Percentiles rank a stretch among this genome's conserved stretches.
These are phyloP conservation scores for Globisporangium cylindrosporum DNA, from an alignment of 352 stramenopile genomes.

Conservation along the genomic window DNA sequence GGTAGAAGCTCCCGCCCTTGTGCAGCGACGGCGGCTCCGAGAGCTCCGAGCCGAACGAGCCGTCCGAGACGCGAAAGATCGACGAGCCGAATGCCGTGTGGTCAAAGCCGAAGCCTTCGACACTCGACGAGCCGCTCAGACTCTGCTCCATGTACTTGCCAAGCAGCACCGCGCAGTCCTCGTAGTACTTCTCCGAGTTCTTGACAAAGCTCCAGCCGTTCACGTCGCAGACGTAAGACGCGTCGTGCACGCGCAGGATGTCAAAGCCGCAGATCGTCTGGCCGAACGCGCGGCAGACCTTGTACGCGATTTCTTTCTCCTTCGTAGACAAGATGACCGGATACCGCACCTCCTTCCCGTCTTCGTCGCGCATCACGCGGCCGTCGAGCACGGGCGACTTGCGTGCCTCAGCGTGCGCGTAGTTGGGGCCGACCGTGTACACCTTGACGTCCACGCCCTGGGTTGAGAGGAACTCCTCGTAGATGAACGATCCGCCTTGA, in stretches of 20 bases:
- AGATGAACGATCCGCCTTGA: constrained; percentile 91
- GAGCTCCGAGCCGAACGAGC: constrained; percentile 43
- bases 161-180: constrained; percentile 96
- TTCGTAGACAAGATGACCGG: constrained; percentile 97
- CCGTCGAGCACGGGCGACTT: constrained; percentile 99
- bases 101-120: constrained; percentile 49
- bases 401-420: constrained; percentile 98
- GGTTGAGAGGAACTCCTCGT: constrained; percentile 98
- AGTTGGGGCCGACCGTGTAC: constrained; percentile 98
- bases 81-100: constrained; percentile 55
- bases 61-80: constrained; percentile 57
- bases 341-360: constrained; percentile 99
- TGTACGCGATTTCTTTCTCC: constrained; percentile 98
- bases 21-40: constrained; percentile 50
- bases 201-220: constrained; percentile 99
- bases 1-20: constrained; percentile 16
- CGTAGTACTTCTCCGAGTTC: constrained; percentile 99
- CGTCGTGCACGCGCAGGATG: constrained; percentile 92
- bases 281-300: constrained; percentile 74
- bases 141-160: constrained; percentile 74
- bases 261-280: constrained; percentile 99
- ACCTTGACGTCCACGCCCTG: constrained; percentile 99
- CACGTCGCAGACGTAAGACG: constrained; percentile 98
- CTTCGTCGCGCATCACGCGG: constrained; percentile 94
- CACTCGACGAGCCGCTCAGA: constrained; percentile 27